Conservation (phyloP, 2,329 filamentous ascomycete genomes). For the Aquanectria penicillioides region DNA sequence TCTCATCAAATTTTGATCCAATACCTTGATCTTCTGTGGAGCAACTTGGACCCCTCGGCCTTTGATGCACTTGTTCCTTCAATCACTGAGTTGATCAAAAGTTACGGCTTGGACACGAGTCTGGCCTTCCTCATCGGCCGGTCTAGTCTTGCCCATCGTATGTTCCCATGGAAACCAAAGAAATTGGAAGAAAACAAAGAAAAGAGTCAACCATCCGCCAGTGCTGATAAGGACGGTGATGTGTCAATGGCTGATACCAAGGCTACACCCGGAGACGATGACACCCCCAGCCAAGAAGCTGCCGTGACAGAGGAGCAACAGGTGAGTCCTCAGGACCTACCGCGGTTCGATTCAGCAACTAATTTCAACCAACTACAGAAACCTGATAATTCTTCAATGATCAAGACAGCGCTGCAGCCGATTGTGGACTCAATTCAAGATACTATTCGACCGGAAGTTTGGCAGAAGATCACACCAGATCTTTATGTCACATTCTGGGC, state of each 20-base stretch:
- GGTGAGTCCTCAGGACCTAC: slow-evolving; percentile 37
- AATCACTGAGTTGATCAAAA: slow-evolving; percentile 76
- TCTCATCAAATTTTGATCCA: slow-evolving; percentile 86
- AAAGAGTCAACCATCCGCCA: slow-evolving; percentile 37
- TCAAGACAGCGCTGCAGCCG: slow-evolving; percentile 65
- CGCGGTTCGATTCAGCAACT: slow-evolving; percentile 33
- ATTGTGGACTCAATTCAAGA: slow-evolving; percentile 76
- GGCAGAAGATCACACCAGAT: slow-evolving; percentile 76
- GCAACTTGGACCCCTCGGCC: slow-evolving; percentile 77
- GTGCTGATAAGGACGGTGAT: slow-evolving; percentile 62
- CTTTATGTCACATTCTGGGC: slow-evolving; percentile 96
- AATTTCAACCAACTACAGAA: slow-evolving; percentile 43
- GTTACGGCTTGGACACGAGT: slow-evolving; percentile 82
- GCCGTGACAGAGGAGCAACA: slow-evolving; percentile 47
- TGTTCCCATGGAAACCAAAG: slow-evolving; percentile 58
- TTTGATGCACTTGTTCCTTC: slow-evolving; percentile 84
- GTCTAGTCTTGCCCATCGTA: slow-evolving; percentile 74
- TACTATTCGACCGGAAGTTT: slow-evolving; percentile 70
- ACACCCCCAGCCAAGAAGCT: slow-evolving; percentile 40
- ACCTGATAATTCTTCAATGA: slow-evolving; percentile 46
- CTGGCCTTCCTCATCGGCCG: slow-evolving; percentile 88
- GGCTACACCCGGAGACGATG: slow-evolving; percentile 38
- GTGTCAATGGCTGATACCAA: slow-evolving; percentile 58
- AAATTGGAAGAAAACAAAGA: slow-evolving; percentile 43
- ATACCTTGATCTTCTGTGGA: slow-evolving; percentile 88